Evolutionary conservation across 2,329 filamentous ascomycete species (phyloP).

Genomic region (Diaporthe humulicola): DNA sequence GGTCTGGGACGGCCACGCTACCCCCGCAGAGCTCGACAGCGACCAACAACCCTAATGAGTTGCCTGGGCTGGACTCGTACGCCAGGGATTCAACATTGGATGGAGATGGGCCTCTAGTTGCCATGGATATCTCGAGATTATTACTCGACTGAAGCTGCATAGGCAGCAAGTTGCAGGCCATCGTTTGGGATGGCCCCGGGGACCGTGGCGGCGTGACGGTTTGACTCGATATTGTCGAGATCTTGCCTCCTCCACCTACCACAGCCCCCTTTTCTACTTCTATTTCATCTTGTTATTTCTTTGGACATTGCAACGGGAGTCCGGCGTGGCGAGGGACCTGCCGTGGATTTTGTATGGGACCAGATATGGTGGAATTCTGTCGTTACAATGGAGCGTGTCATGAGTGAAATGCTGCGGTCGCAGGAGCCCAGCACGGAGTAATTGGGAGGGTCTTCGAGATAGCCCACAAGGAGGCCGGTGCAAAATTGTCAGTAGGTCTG

Average conservation of each 20-base stretch:
- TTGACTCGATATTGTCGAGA: not conserved
- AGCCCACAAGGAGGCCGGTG: constrained; percentile 5
- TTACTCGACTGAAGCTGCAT: constrained; percentile 59
- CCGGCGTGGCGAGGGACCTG: constrained; percentile 10
- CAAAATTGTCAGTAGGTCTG: constrained; percentile 20
- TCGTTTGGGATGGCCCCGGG: not conserved
- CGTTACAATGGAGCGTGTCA: constrained; percentile 37
- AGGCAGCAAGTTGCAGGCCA: not conserved
- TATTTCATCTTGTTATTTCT: constrained; percentile 9
- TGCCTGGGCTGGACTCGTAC: constrained; percentile 36
- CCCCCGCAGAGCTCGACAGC: constrained; percentile 23
- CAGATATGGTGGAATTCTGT: constrained; percentile 36
- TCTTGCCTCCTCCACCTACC: not conserved
- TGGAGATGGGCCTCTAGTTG: constrained; percentile 52
- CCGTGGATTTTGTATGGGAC: constrained; percentile 7
- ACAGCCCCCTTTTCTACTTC: not conserved
- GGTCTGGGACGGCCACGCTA: constrained; percentile 52
- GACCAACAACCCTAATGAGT: constrained; percentile 30
- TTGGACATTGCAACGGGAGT: constrained; percentile 15
- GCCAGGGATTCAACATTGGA: constrained; percentile 39
- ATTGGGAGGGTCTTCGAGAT: constrained; percentile 12
- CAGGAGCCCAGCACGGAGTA: constrained; percentile 33
- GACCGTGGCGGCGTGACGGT: not conserved
- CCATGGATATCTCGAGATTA: constrained; percentile 74
- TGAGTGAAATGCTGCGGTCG: constrained; percentile 20